Evolutionary conservation across 768 basidiomycete genomes (phyloP), one percentile per base, ranked within the genome.

Genomic region (Russula foetens): DNA sequence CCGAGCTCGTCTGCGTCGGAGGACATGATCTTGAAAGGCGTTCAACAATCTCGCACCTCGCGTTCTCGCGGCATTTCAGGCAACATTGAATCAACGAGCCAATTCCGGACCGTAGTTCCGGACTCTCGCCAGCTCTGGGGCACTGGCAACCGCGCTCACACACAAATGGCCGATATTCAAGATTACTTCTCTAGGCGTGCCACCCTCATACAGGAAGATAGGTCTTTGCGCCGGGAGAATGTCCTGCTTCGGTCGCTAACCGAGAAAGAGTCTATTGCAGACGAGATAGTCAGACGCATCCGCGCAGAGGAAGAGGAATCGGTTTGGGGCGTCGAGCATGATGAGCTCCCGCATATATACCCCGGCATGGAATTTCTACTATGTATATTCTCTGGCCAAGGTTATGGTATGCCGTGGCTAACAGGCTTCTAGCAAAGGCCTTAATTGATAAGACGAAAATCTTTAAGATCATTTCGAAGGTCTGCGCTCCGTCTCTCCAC

Each of bases 341-440:
- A 79, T 17, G 76, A 76, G 4, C 74, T 83, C 48, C 80, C 78
- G 4, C 82, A 88, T 65, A 76, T 84, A 1, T 90, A 87, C 64
- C 86, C 86, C 23, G 88, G 88, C 45, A 88, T 89, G 86, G 85
- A 83, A 65, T 90, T 89, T 66, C 71, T 89, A 63, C 89, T 84
- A 44, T 85, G 86, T 84, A 60, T 62, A 23, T 2, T 43, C 33
- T 14, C 39, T 47, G 5, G 4, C 11, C 19, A 7, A 6, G 28
- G 14, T 47, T 15, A 24, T 44, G n/a, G 44, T 35, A 31, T 7
- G 54, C 56, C 53, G 2, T 44, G 64, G 65, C 66, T 29, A 56
- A 69, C 11, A 63, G 64, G 66, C 67, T 43, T 21, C 29, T 64
- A 84, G 83, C 83, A 45, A 80, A 77, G 66, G 70, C 68, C 46